phyloP scores from a whole-genome alignment of 2,329 filamentous ascomycete genomes.

The Botrytis deweyae region DNA sequence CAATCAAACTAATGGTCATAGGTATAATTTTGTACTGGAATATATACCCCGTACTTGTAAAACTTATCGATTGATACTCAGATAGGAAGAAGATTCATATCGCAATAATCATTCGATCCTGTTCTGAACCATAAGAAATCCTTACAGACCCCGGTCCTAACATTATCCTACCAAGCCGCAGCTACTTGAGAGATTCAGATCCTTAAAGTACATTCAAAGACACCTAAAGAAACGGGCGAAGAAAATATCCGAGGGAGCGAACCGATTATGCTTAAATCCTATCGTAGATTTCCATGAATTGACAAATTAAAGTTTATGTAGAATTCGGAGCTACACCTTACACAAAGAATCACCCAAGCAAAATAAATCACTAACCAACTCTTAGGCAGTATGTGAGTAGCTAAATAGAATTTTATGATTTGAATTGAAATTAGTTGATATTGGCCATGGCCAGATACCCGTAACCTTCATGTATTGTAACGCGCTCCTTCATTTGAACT shows the following conservation, averaged over 20 bases:
- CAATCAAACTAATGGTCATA: too few relatives aligned
- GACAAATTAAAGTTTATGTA: neutral
- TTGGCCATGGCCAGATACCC: neutral
- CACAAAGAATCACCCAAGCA: neutral
- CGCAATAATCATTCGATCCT: too few relatives aligned
- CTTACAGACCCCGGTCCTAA: neutral
- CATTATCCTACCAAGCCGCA: neutral
- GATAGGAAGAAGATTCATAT: too few relatives aligned
- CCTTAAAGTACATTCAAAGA: neutral
- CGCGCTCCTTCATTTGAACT: conserved; percentile 1
- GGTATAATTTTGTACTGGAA: too few relatives aligned
- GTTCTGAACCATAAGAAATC: too few relatives aligned
- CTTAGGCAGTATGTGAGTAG: neutral
- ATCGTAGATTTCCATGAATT: too few relatives aligned
- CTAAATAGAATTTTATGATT: neutral
- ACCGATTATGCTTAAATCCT: too few relatives aligned
- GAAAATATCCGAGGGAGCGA: too few relatives aligned
- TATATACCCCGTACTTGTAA: too few relatives aligned
- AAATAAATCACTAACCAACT: neutral
- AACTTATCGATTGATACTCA: too few relatives aligned
- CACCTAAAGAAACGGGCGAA: neutral
- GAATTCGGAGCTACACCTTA: neutral
- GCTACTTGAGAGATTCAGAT: neutral
- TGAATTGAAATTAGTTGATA: neutral
- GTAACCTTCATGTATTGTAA: conserved; percentile 5